Percentiles rank a stretch among this genome's conserved stretches.
phyloP scores from a whole-genome alignment of 306 rosid genomes.

The Alnus rubra region DNA sequence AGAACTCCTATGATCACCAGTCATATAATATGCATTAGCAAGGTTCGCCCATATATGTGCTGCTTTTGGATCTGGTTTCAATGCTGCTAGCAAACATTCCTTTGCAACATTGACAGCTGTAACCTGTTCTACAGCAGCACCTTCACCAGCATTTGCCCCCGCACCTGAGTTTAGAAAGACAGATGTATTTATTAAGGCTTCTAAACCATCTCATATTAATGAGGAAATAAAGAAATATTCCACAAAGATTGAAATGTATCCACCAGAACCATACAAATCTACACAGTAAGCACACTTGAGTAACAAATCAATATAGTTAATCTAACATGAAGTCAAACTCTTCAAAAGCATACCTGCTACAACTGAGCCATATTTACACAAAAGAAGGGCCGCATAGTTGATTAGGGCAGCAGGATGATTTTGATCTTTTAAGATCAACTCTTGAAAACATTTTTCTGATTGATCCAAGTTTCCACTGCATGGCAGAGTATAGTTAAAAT shows the following conservation, averaged over 20 bases:
- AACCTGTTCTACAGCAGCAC: constrained; percentile 53
- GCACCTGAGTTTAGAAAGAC: constrained; percentile 57
- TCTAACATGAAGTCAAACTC: constrained; percentile 3
- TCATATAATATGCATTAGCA: constrained; percentile 70
- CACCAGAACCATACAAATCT: constrained; percentile 1
- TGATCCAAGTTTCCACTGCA: constrained; percentile 86
- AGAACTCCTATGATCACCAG: constrained; percentile 87
- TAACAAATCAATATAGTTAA: neutral
- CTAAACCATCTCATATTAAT: constrained; percentile 18
- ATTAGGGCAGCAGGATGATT: constrained; percentile 90
- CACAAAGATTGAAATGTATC: constrained; percentile 20
- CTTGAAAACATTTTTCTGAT: constrained; percentile 82
- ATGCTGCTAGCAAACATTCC: constrained; percentile 86
- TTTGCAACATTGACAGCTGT: constrained; percentile 75
- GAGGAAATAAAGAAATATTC: constrained; percentile 13
- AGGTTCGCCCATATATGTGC: constrained; percentile 94
- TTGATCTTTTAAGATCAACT: constrained; percentile 87
- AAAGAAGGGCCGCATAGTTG: constrained; percentile 80
- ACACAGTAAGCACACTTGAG: neutral
- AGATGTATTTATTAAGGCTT: constrained; percentile 21
- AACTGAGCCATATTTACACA: constrained; percentile 76
- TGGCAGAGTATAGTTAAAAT: constrained; percentile 21
- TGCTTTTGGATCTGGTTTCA: constrained; percentile 79
- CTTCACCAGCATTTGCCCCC: constrained; percentile 80
- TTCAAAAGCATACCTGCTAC: constrained; percentile 70